phyloP scores from a whole-genome alignment of 192 early-diverging fungal species.

The Rhizoclosmatium sp. region DNA sequence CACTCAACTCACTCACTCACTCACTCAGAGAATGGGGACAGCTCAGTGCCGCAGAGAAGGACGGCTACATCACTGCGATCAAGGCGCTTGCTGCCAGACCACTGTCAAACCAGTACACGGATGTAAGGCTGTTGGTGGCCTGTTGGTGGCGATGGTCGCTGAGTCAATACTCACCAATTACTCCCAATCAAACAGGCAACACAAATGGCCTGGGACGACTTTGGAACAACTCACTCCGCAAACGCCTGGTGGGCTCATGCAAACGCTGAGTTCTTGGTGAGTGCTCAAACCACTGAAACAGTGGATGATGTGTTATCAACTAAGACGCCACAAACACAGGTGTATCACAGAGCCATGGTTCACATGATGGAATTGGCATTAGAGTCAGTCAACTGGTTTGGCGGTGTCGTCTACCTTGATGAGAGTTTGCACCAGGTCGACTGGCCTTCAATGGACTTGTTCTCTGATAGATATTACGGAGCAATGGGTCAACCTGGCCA shows the following conservation, averaged over 20 bases:
- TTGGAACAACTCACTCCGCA: neutral
- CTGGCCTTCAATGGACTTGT: neutral
- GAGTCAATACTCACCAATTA: no score
- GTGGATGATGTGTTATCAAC: neutral
- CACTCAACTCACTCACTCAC: neutral
- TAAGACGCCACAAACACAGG: neutral
- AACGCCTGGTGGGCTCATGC: slow-evolving; percentile 7
- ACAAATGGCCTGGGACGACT: slow-evolving; percentile 4
- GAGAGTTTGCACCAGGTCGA: neutral
- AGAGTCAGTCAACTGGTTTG: neutral
- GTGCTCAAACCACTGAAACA: neutral
- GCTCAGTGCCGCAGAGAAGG: neutral
- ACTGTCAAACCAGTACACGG: neutral
- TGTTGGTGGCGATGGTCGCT: no score
- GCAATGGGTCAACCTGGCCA: neutral
- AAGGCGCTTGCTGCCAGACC: slow-evolving; percentile 8
- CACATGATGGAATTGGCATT: neutral
- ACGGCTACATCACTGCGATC: slow-evolving; percentile 11
- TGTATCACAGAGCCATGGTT: slow-evolving; percentile 21
- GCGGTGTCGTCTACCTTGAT: neutral
- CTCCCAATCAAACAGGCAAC: no score
- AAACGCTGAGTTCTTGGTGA: slow-evolving; percentile 3
- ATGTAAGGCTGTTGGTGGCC: neutral
- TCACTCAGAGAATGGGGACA: slow-evolving; percentile 3
- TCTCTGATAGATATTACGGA: neutral